Percentiles rank a stretch among this genome's conserved stretches.
Evolutionary conservation across 1,284 basidiomycete species (phyloP).

Genomic region (Laetiporus sulphureus): DNA sequence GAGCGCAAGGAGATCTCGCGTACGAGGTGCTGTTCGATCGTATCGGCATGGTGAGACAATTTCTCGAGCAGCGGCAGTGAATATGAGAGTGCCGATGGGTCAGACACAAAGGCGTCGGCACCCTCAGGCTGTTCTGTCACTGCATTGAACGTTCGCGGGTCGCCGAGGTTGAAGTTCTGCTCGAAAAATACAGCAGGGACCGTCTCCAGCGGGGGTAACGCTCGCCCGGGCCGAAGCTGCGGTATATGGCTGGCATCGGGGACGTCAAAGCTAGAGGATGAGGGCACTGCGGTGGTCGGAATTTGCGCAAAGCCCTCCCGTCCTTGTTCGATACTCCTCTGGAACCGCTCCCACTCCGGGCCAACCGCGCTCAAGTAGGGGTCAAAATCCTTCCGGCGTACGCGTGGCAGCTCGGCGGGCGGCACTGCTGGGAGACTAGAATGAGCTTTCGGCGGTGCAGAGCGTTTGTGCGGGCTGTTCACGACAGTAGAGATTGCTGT

Average conservation of each 20-base stretch:
- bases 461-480: slow-evolving; percentile 79
- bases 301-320: slow-evolving; percentile 40
- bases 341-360: slow-evolving; percentile 73
- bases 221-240: slow-evolving; percentile 25
- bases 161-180: slow-evolving; percentile 76
- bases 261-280: slow-evolving; percentile 20
- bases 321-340: slow-evolving; percentile 43
- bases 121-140: slow-evolving; percentile 55
- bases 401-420: slow-evolving; percentile 69
- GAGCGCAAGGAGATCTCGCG: slow-evolving; percentile 89
- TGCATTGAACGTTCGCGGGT: slow-evolving; percentile 76
- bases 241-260: slow-evolving; percentile 29
- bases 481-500: slow-evolving; percentile 71
- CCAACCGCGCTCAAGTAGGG: slow-evolving; percentile 69
- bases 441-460: slow-evolving; percentile 82
- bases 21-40: slow-evolving; percentile 91
- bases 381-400: slow-evolving; percentile 81
- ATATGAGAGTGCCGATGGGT: slow-evolving; percentile 57
- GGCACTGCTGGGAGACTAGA: slow-evolving; percentile 68
- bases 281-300: slow-evolving; percentile 23
- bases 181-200: slow-evolving; percentile 84
- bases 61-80: slow-evolving; percentile 81
- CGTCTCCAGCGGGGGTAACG: slow-evolving; percentile 64
- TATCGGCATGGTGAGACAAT: slow-evolving; percentile 90
- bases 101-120: slow-evolving; percentile 28